These are phyloP conservation scores for Salvia miltiorrhiza DNA, from an alignment of 257 asterid genomes.

Conservation along the genomic window DNA sequence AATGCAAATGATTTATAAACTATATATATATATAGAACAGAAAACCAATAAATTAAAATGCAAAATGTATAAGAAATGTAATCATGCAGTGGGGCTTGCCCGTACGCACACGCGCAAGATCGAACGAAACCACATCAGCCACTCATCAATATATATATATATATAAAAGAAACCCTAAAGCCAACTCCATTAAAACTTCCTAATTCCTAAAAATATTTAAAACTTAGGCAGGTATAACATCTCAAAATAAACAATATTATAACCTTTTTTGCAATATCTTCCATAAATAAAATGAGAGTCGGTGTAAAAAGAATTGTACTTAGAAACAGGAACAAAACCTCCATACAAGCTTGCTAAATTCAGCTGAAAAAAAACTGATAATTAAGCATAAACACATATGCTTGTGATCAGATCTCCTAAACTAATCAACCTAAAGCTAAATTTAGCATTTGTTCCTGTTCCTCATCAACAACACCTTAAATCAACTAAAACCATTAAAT, in stretches of 20 bases:
- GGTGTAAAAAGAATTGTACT: conserved; percentile 8
- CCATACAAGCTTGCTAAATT: conserved; percentile 48
- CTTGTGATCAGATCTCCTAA: conserved; percentile 13
- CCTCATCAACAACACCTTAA: conserved; percentile 26
- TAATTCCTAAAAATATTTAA: neutral
- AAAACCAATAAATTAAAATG: neutral
- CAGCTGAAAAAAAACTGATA: conserved; percentile 34
- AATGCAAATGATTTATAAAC: neutral
- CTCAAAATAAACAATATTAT: neutral
- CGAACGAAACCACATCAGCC: neutral
- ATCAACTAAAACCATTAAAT: conserved; percentile 8
- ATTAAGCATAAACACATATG: neutral
- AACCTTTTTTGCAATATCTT: neutral
- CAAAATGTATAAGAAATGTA: neutral
- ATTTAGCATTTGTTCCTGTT: conserved; percentile 77
- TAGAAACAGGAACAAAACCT: conserved; percentile 59
- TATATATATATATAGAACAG: too few species aligned
- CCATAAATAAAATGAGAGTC: conserved; percentile 6
- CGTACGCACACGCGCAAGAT: neutral
- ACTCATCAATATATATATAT: conserved; percentile 22
- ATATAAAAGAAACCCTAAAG: conserved; percentile 38
- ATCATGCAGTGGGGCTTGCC: neutral
- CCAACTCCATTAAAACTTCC: conserved; percentile 12
- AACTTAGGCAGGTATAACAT: neutral
- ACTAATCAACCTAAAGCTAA: conserved; percentile 40